Base-by-base conservation (phyloP, 495 filamentous ascomycete genomes). In the Penicillium turbatum region DNA sequence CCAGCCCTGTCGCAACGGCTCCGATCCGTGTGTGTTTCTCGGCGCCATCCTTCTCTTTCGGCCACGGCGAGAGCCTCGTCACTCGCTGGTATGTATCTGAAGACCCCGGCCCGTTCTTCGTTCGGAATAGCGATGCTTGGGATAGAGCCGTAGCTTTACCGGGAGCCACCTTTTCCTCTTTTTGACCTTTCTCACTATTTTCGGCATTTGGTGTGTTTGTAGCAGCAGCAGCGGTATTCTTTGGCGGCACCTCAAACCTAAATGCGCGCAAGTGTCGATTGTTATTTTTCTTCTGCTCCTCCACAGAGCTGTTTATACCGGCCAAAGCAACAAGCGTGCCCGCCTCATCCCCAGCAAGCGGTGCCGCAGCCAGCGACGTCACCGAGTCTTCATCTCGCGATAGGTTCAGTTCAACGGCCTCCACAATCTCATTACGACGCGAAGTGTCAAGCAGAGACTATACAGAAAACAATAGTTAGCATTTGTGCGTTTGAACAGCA, bases 241-340 rank as follows among this genome's bases (percentile, higher is more conserved):
- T 60, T 72, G 51, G 65, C 15, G 72, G 79, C 37, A 71, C 72
- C 43, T 79, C 73, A 53, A 92, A 75, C 39, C 76, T 66, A 60
- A 96, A 93, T n/a, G 89, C 77, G 41, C 92, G 79, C 51, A 97
- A 81, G 68, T 98, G 93, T 59, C 89, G 79, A 64, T 98, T 97
- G 62, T 85, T 89, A 27, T 87, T 89, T 53, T 82, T 82, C 59
- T 82, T 71, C 44, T 88, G 79, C 37, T 90, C 82, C 1, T 70
- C 76, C 27, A 82, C 74, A 41, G 86, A 86, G 48, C 90, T 95
- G 68, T 97, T 97, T 69, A 96, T 87, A 38, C 93, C 92, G 8
- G 89, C 85, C 48, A 87, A 82, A n/a, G 86, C 75, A 51, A 83
- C 71, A 24, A 85, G 73, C n/a, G 77, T 76, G 43, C 72, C 15